phyloP scores from a whole-genome alignment of 1,139 yeast genomes.

The Lodderomyces parapsilosis region DNA sequence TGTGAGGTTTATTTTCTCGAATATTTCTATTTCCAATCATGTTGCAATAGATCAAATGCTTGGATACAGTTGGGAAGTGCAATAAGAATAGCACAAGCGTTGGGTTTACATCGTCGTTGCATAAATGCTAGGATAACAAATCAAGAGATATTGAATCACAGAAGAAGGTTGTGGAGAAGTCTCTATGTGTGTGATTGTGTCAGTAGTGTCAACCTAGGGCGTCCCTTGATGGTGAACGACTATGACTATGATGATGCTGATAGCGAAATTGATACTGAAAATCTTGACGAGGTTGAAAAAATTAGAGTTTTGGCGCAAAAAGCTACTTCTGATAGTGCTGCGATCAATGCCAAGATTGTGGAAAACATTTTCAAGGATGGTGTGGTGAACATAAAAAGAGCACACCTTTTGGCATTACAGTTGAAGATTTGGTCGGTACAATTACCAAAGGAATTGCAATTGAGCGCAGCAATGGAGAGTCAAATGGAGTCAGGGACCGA shows the following conservation, averaged over 20 bases:
- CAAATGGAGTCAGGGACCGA: slow-evolving; percentile 13
- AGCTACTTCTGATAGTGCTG: slow-evolving; percentile 13
- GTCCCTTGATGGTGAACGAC: slow-evolving; percentile 38
- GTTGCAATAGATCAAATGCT: slow-evolving; percentile 36
- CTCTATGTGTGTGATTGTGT: slow-evolving; percentile 42
- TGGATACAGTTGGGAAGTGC: slow-evolving; percentile 43
- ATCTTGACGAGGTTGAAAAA: slow-evolving; percentile 10
- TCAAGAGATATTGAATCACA: slow-evolving; percentile 25
- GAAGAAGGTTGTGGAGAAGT: slow-evolving; percentile 40
- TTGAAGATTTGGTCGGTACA: slow-evolving; percentile 37
- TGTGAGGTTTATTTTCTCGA: slow-evolving; percentile 38
- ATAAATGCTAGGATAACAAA: slow-evolving; percentile 36
- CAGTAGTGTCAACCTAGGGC: slow-evolving; percentile 37
- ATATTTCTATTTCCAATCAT: slow-evolving; percentile 36
- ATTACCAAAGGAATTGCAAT: slow-evolving; percentile 25
- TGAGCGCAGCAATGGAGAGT: slow-evolving; percentile 10
- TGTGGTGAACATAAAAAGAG: slow-evolving; percentile 28
- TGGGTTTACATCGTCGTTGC: slow-evolving; percentile 64
- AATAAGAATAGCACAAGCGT: slow-evolving; percentile 56
- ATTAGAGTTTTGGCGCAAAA: slow-evolving; percentile 13
- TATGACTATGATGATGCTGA: slow-evolving; percentile 39
- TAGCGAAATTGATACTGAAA: slow-evolving; percentile 3
- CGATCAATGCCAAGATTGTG: slow-evolving; percentile 34
- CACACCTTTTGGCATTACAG: slow-evolving; percentile 37
- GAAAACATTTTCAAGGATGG: slow-evolving; percentile 29